Evolutionary conservation across 2,329 filamentous ascomycete genomes (phyloP), one percentile per base, ranked within the genome.

Genomic region (Epichloe uncinata): DNA sequence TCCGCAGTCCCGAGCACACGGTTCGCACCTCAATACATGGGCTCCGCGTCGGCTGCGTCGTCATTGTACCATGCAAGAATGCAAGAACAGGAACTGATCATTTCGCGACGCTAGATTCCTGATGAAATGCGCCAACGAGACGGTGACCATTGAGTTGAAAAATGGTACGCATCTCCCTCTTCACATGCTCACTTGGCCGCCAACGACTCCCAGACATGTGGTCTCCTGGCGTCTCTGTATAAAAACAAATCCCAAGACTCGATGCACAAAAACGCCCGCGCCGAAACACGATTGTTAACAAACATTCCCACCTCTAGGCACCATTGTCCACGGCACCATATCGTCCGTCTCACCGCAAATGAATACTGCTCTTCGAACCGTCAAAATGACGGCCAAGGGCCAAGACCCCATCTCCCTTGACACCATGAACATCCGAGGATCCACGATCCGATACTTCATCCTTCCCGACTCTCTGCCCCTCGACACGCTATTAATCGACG

Each of bases 51-150:
- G 37, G 20, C 4, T 18, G 3, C 9, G 11, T 36, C 12, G 16
- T 12, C 16, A 48, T 2, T 26, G 6, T 45, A 53, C 57, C 47
- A 44, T 55, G 43, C 53, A 55, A 54, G 54, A 50, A 44, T 55
- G 43, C 53, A 55, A 54, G 54, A 50, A 55, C 50, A 26, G 16
- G 37, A 41, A 37, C 50, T 51, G 30, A 51, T 41, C 15, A 8
- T 37, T 33, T 22, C 45, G 45, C 20, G 41, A 49, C 47, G 33
- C 33, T 69, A 97, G 93, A 68, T 98, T 98, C 70, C 77, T 98
- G 61, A 97, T 97, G 91, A 98, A 98, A 77, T 97, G 91, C 71
- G 83, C 87, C 70, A 97, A 96, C 70, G 93, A 98, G 75, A 95
- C 93, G 62, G 93, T 97, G 62, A 97, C 91, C 42, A 87, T 98